Evolutionary conservation across 2,329 filamentous ascomycete genomes (phyloP).

Genomic region (Paraphaeosphaeria minitans): DNA sequence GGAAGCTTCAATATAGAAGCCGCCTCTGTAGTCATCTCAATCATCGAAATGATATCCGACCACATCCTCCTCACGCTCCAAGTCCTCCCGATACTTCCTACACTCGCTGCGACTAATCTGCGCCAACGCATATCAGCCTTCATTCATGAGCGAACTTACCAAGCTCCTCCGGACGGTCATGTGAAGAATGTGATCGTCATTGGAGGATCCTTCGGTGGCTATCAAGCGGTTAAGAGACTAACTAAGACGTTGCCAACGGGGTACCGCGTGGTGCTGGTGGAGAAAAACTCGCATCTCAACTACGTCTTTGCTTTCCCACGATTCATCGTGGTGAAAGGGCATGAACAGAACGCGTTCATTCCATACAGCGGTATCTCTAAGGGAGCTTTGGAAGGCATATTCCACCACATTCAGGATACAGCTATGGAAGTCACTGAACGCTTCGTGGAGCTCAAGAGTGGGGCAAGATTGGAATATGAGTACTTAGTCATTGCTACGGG

Average conservation of each 20-base stretch:
- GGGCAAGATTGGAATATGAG: conserved; percentile 57
- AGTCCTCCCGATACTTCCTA: not conserved
- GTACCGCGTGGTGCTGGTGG: conserved; percentile 61
- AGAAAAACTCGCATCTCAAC: conserved; percentile 66
- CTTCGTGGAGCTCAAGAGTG: conserved; percentile 50
- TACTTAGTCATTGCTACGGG: conserved; percentile 65
- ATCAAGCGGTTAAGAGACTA: conserved; percentile 56
- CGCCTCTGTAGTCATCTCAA: not conserved
- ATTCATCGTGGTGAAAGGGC: conserved; percentile 61
- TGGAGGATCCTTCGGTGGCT: conserved; percentile 64
- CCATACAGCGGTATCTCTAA: conserved; percentile 56
- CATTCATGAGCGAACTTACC: conserved; percentile 18
- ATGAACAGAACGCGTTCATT: conserved; percentile 65
- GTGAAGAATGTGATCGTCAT: conserved; percentile 59
- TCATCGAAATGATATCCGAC: not conserved
- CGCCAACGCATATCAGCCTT: not conserved
- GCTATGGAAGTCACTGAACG: conserved; percentile 48
- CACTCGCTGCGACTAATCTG: not conserved
- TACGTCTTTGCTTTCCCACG: conserved; percentile 66
- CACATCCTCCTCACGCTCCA: not conserved
- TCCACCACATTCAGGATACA: conserved; percentile 51
- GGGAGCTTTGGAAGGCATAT: conserved; percentile 42
- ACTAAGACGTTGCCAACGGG: conserved; percentile 55
- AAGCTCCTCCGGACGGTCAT: conserved; percentile 12
- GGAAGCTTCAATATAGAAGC: not conserved